Evolutionary conservation across 2,329 filamentous ascomycete genomes (phyloP).

Genomic region (Aspergillus sergii): DNA sequence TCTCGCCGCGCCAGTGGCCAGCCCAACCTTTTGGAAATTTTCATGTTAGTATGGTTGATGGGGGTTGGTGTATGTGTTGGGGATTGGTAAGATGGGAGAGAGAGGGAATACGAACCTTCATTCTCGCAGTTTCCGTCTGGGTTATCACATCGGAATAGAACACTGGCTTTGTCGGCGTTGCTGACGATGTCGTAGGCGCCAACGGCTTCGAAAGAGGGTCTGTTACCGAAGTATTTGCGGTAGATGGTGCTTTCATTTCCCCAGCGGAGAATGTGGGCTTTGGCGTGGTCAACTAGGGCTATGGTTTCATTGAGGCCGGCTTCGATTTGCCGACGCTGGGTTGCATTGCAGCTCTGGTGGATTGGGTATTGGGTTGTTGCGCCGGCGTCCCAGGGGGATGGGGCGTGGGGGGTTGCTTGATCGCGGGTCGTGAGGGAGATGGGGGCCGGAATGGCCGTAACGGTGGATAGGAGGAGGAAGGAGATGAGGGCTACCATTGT

Average conservation of each 20-base stretch:
- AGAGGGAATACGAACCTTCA: slow-evolving; percentile 44
- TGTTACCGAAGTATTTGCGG: slow-evolving; percentile 67
- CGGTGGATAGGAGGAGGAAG: slow-evolving; percentile 13
- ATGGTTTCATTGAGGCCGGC: slow-evolving; percentile 62
- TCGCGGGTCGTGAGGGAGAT: background rate
- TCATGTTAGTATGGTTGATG: background rate
- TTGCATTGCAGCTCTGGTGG: slow-evolving; percentile 68
- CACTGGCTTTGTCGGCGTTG: slow-evolving; percentile 57
- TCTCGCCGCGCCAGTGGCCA: slow-evolving; percentile 68
- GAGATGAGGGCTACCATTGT: slow-evolving; percentile 11
- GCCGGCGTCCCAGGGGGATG: slow-evolving; percentile 37
- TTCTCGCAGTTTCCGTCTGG: slow-evolving; percentile 64
- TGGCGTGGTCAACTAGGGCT: slow-evolving; percentile 61
- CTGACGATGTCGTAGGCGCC: slow-evolving; percentile 66
- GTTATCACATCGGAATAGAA: slow-evolving; percentile 70
- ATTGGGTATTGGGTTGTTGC: slow-evolving; percentile 52
- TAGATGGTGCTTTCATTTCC: slow-evolving; percentile 63
- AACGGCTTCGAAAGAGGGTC: slow-evolving; percentile 58
- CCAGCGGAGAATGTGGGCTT: slow-evolving; percentile 55
- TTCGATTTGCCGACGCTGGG: slow-evolving; percentile 59
- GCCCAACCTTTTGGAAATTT: slow-evolving; percentile 56
- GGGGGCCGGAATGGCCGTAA: slow-evolving; percentile 14
- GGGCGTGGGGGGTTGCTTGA: slow-evolving; percentile 8
- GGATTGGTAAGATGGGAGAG: background rate
- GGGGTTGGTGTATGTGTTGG: background rate